A percentile compares a stretch with the other conserved stretches of the same genome.
Evolutionary conservation across 345 rosid species (phyloP).

Genomic region (Turritis glabra): DNA sequence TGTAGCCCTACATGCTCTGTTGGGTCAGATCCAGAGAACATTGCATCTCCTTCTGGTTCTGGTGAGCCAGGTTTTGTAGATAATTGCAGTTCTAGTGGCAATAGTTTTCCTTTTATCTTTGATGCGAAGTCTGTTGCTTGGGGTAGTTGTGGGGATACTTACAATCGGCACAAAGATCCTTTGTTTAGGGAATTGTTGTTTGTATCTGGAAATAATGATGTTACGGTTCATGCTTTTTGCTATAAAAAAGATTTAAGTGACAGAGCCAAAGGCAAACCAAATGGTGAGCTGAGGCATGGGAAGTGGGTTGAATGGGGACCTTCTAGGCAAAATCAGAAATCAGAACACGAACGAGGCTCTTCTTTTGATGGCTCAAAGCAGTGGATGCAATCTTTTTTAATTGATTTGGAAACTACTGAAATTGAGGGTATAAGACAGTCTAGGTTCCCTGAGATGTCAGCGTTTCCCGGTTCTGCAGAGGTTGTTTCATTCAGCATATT

Average conservation of each 20-base stretch:
- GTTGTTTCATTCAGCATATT: slow-evolving; percentile 83
- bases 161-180: slow-evolving; percentile 59
- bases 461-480: slow-evolving; percentile 71
- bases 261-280: slow-evolving; percentile 29
- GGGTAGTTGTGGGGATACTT: slow-evolving; percentile 81
- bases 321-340: slow-evolving; percentile 40
- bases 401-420: slow-evolving; percentile 58
- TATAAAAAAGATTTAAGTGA: slow-evolving; percentile 42
- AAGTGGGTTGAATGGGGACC: slow-evolving; percentile 98
- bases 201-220: slow-evolving; percentile 62
- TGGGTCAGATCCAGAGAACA: slow-evolving; percentile 53
- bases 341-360: slow-evolving; percentile 39
- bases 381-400: slow-evolving; percentile 76
- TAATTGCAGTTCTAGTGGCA: slow-evolving; percentile 40
- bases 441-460: slow-evolving; percentile 66
- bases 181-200: slow-evolving; percentile 79
- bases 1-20: slow-evolving; percentile 44
- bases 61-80: slow-evolving; percentile 46
- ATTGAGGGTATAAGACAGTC: slow-evolving; percentile 62
- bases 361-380: slow-evolving; percentile 53
- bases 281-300: slow-evolving; percentile 58
- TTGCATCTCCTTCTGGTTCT: slow-evolving; percentile 54
- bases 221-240: slow-evolving; percentile 86
- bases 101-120: slow-evolving; percentile 53
- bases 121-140: slow-evolving; percentile 86